Percentiles rank a stretch among this genome's conserved stretches.
Conservation (phyloP, 371 early-diverging fungal species). For the Mortierella sp. region DNA sequence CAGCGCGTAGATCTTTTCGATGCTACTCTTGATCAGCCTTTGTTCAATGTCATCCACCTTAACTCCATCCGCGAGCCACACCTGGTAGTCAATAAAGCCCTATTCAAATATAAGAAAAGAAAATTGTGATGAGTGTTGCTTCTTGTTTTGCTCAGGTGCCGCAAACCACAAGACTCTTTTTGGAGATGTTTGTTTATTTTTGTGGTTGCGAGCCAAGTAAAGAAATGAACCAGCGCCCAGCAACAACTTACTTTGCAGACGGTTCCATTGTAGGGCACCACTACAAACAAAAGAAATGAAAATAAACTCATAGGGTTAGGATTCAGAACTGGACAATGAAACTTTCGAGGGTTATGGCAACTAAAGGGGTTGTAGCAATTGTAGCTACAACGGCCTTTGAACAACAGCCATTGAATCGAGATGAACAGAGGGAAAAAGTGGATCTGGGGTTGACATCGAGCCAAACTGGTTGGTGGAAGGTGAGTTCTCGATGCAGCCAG, state of each 20-base stretch:
- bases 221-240: constrained; percentile 1
- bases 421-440: not conserved
- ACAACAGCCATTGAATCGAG: not conserved
- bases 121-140: not conserved
- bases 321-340: not conserved
- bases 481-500: not conserved
- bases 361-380: not conserved
- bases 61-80: constrained; percentile 42
- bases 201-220: not conserved
- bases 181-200: not conserved
- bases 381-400: not conserved
- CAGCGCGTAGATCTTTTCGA: constrained; percentile 12
- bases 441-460: not conserved
- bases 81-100: constrained; percentile 51
- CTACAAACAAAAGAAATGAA: constrained; percentile 12
- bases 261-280: constrained; percentile 48
- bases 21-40: not conserved
- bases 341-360: not conserved
- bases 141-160: not conserved
- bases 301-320: not conserved
- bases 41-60: constrained; percentile 27
- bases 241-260: constrained; percentile 42
- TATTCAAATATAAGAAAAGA: not conserved
- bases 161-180: not conserved
- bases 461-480: not conserved